Conservation (phyloP, 208 protist genomes). For the Naegleria fowleri region DNA sequence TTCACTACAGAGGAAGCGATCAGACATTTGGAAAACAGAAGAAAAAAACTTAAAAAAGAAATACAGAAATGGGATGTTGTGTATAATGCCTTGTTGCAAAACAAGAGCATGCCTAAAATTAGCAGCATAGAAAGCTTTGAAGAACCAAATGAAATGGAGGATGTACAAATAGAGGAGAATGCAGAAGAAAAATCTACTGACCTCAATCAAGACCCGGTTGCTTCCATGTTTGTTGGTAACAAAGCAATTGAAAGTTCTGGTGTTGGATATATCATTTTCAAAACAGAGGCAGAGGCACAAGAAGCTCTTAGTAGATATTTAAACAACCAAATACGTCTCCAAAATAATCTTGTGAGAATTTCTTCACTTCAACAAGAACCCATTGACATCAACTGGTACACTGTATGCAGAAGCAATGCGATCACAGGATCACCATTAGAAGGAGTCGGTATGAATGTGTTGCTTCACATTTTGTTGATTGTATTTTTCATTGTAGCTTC, state of each 20-base stretch:
- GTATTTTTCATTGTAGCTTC: neutral
- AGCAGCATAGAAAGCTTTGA: neutral
- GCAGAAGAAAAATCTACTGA: neutral
- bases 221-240: neutral
- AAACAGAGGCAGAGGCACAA: neutral
- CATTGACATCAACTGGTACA: constrained; percentile 1
- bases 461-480: neutral
- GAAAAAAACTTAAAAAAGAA: neutral
- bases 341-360: neutral
- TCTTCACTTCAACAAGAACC: neutral
- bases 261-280: neutral
- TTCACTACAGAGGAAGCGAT: neutral
- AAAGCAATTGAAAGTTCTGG: neutral
- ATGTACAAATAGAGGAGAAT: neutral
- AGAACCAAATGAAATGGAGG: neutral
- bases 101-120: neutral
- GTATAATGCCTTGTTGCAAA: neutral
- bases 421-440: neutral
- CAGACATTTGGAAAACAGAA: neutral
- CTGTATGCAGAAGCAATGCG: neutral
- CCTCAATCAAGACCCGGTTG: neutral
- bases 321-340: neutral
- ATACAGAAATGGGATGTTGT: neutral
- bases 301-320: neutral
- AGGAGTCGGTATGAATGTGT: neutral